Base-by-base conservation (phyloP, 2,329 filamentous ascomycete species). In the Grosmannia serpens region DNA sequence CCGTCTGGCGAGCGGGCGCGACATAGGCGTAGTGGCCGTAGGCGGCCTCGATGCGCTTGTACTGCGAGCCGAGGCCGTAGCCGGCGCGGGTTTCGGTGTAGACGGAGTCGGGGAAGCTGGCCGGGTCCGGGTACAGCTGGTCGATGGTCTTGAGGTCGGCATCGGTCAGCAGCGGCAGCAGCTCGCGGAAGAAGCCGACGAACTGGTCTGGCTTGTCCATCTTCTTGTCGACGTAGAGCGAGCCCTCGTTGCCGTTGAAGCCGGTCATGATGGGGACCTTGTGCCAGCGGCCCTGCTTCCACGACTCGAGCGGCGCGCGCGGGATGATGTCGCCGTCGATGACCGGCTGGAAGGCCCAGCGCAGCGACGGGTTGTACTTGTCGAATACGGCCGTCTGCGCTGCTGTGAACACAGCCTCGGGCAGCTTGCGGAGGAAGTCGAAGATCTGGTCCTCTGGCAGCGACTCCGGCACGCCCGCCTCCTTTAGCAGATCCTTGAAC, bases 21-120 rank as follows among this genome's bases (percentile, higher is more conserved):
- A 79, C 73, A 56, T 82, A 82, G 0, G 78, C 78, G 56, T 79
- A 82, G 60, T 82, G 75, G 0, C 73, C 78, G 51, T 82, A 82
- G 0, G 78, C 77, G 2, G 75, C 75, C 61, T 81, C 78, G 3
- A 80, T 70, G 2, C 79, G 77, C 59, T 77, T 80, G 64, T 78
- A 84, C 65, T 81, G 77, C 0, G 71, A 56, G 1, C 66, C 68
- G 5, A 64, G 24, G 11, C 50, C 56, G 27, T 49, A 11, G 47
- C 55, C 57, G 2, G 41, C 57, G 1, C 74, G 67, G 1, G 67
- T 70, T 50, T 78, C 75, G 4, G 66, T 64, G 58, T 76, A 77
- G 0, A 65, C 64, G 0, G 73, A 75, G 8, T 66, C 64, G 0
- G 67, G 33, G 4, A 65, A 60, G 0, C 60, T 66, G 1, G 61